Base-by-base conservation (phyloP, 805 yeast genomes). In the Lachancea meyersii region DNA sequence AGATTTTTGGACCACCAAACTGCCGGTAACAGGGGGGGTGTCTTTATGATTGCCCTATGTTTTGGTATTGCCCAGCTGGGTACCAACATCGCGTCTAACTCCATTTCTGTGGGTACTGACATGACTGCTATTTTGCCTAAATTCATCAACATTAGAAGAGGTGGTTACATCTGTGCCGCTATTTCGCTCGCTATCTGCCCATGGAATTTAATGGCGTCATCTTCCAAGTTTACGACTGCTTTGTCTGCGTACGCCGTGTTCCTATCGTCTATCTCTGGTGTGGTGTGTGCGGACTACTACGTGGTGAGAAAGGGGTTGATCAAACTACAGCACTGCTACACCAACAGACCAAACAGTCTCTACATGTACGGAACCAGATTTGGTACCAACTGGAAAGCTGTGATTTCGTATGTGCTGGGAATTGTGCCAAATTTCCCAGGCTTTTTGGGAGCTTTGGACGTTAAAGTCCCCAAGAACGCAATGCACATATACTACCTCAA, bases 331-430 rank as follows among this genome's bases (percentile, higher is more conserved):
- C 87, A 83, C 48, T 64, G 86, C 45, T 87, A 81, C 67, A 59
- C 73, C 59, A 50, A 65, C 60, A 53, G 51, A 32, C 50, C 48
- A 18, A 57, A 55, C 16, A 50, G 71, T 58, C 54, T 65, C 61
- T 48, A 64, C 65, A 51, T 84, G 83, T 70, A 73, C 67, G 68
- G 79, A 68, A 68, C 70, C 67, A 53, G 46, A 23, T 55, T 60
- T 44, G 95, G 95, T 20, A 54, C 76, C 63, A 84, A 85, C 61
- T 82, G 89, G 84, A 72, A 93, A 52, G 95, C 89, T 1, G 78
- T 75, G 49, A 77, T 73, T 26, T 91, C 95, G 1, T 86, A 64
- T 46, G 18, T 62, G 13, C 50, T 61, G 42, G 69, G 70, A 40
- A 56, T 65, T 38, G 65, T 61, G 13, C 70, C 70, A 28, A 64